Evolutionary conservation across 176 grass and related monocot genomes (phyloP), one percentile per base, ranked within the genome.

Genomic region (Hyparrhenia diplandra): DNA sequence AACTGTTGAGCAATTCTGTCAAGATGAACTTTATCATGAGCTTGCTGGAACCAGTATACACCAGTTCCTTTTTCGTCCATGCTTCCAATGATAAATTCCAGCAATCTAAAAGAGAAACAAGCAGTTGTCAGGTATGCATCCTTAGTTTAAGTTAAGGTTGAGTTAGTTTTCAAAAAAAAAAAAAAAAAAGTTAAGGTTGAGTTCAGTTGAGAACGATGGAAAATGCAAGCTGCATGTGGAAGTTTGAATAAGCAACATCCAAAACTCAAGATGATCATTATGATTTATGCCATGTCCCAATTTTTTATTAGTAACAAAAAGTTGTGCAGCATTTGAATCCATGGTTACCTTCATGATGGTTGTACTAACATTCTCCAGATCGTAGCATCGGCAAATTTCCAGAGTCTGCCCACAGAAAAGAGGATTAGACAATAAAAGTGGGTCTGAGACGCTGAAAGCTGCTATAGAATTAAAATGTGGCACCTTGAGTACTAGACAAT

Each of bases 1-100:
- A 98, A 81, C 24, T 93, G 88, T 83, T 95, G 92, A 82, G 95
- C 92, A 83, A 98, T 98, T 89, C 81, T 94, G 86, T 90, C 87
- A 28, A 98, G 90, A 10, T 86, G 54, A 75, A 80, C 75, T 93
- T 88, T 91, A 71, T 98, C 95, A 71, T 55, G 74, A 73, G 95
- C 87, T 90, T 95, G 90, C 76, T 98, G 92, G 77, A 98, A 94
- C 95, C 95, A 98, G 75, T 98, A 94, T 80, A 98, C 88, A n/a
- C 92, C 95, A 46, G 81, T 61, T 43, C 92, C 92, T 89, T 93
- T n/a, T 98, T 73, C 87, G 86, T 52, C 95, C 95, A 88, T 98
- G 92, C 72, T 95, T 98, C 95, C 95, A 98, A 80, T 95, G 90
- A 70, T 91, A 89, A 78, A 89, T 89, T 59, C 95, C 95, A 63